These are phyloP conservation scores for Syncephalastrum racemosum DNA, from an alignment of 371 early-diverging fungal genomes.

Conservation along the genomic window DNA sequence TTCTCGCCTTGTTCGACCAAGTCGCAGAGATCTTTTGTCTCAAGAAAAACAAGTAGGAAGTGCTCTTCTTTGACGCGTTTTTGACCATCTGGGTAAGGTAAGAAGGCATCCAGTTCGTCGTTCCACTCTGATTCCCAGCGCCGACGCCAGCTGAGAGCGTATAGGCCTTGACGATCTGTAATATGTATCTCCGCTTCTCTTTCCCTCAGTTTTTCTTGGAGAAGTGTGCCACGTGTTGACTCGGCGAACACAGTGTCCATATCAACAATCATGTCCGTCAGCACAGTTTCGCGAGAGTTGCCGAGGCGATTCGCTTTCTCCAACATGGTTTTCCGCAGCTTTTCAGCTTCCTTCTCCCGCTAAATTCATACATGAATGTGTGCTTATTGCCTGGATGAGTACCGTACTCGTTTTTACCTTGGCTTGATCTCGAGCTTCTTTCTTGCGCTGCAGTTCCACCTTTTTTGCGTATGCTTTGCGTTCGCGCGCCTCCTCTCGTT, in stretches of 20 bases:
- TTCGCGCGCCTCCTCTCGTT: background rate
- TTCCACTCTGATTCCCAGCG: constrained; percentile 56
- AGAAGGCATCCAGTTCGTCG: constrained; percentile 38
- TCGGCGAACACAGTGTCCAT: constrained; percentile 32
- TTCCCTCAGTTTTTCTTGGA: constrained; percentile 2
- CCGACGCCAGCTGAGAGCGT: constrained; percentile 51
- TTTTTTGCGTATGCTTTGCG: constrained; percentile 10
- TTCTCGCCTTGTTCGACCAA: constrained; percentile 19
- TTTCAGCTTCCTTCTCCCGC: constrained; percentile 45
- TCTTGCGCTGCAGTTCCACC: constrained; percentile 14
- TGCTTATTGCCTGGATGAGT: background rate
- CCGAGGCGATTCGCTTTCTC: constrained; percentile 44
- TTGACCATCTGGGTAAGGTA: constrained; percentile 33
- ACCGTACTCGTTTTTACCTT: constrained; percentile 5
- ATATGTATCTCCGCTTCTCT: constrained; percentile 10
- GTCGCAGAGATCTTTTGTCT: constrained; percentile 28
- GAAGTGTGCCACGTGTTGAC: constrained; percentile 14
- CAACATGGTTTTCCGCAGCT: constrained; percentile 27
- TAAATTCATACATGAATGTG: constrained; percentile 5
- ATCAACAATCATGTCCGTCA: constrained; percentile 57
- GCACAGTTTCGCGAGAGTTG: constrained; percentile 35
- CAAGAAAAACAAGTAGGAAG: constrained; percentile 43
- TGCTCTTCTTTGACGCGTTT: constrained; percentile 40
- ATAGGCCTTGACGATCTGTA: background rate
- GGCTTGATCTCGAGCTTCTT: constrained; percentile 11